Evolutionary conservation across 441 rosid genomes (phyloP).

Genomic region (Euphorbia corollata): DNA sequence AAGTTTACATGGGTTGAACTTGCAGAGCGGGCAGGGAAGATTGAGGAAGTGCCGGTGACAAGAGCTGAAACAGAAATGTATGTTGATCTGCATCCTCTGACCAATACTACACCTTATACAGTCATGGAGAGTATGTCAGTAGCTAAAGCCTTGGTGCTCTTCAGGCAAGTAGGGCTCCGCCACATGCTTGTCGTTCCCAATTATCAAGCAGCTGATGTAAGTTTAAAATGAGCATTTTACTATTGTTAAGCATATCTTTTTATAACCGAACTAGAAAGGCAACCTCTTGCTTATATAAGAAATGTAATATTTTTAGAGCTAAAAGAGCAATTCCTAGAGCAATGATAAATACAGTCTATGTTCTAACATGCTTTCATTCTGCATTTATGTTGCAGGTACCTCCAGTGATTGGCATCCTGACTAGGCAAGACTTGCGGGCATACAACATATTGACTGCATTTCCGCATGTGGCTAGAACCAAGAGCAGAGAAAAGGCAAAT

Average conservation of each 20-base stretch:
- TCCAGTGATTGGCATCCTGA: slow-evolving; percentile 70
- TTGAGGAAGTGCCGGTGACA: slow-evolving; percentile 56
- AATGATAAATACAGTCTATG: slow-evolving; percentile 5
- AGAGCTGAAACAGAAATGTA: slow-evolving; percentile 71
- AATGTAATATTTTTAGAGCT: background rate
- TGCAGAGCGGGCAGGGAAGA: slow-evolving; percentile 60
- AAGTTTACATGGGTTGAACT: slow-evolving; percentile 66
- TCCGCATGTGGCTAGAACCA: slow-evolving; percentile 55
- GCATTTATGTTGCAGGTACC: slow-evolving; percentile 36
- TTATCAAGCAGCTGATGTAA: slow-evolving; percentile 77
- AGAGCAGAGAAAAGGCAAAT: slow-evolving; percentile 30
- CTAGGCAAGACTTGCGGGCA: slow-evolving; percentile 72
- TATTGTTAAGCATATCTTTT: too few relatives aligned
- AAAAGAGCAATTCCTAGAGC: background rate
- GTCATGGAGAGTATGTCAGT: slow-evolving; percentile 81
- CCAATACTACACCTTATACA: slow-evolving; percentile 77
- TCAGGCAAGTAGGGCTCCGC: slow-evolving; percentile 70
- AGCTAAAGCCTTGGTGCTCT: slow-evolving; percentile 79
- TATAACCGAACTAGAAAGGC: background rate
- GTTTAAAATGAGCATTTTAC: slow-evolving; percentile 16
- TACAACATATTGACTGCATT: slow-evolving; percentile 68
- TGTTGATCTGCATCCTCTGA: slow-evolving; percentile 75
- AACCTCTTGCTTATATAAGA: background rate
- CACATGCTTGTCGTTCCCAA: slow-evolving; percentile 72
- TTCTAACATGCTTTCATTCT: background rate